These are phyloP conservation scores for Nevesoporus exiguus DNA, from an alignment of 768 basidiomycete genomes.

Conservation along the genomic window DNA sequence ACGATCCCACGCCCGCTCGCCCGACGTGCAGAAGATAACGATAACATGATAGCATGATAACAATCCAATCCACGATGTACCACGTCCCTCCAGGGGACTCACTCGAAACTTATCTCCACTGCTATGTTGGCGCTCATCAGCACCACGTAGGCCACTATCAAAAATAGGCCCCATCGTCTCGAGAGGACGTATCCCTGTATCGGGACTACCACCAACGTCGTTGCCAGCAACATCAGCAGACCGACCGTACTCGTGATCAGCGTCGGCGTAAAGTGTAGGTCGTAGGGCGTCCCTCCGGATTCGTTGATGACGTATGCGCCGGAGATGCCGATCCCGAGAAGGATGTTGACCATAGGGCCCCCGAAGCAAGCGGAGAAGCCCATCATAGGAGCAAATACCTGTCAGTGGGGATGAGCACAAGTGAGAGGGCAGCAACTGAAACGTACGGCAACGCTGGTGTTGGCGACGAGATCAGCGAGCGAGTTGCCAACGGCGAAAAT, in stretches of 20 bases:
- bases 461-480: constrained; percentile 93
- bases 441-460: constrained; percentile 88
- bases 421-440: not conserved
- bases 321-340: constrained; percentile 88
- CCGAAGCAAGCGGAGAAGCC: constrained; percentile 95
- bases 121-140: constrained; percentile 79
- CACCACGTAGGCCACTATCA: constrained; percentile 68
- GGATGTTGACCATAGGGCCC: constrained; percentile 88
- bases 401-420: not conserved
- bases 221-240: constrained; percentile 67
- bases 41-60: no score
- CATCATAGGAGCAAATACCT: constrained; percentile 90
- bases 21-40: no score
- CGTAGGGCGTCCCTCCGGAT: constrained; percentile 51
- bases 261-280: constrained; percentile 77
- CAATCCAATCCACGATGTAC: no score
- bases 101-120: constrained; percentile 55
- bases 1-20: no score
- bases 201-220: constrained; percentile 82
- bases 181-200: constrained; percentile 79
- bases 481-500: constrained; percentile 98
- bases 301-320: constrained; percentile 81
- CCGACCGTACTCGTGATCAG: constrained; percentile 82
- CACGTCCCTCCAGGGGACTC: not conserved
- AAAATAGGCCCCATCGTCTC: constrained; percentile 74